Evolutionary conservation across 768 basidiomycete species (phyloP).

Genomic region (Trametes gibbosa): DNA sequence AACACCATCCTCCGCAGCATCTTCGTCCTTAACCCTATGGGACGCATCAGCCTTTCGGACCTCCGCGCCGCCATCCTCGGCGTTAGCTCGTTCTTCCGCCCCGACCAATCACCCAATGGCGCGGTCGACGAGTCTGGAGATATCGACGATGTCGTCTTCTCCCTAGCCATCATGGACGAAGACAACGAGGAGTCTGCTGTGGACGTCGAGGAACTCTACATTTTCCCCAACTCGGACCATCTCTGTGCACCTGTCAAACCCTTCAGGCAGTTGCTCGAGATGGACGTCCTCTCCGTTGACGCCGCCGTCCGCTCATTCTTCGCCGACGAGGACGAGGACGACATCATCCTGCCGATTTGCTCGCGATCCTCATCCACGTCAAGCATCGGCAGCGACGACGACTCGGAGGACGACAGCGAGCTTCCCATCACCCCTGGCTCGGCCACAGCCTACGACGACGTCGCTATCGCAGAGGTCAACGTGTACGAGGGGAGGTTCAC

Average conservation of each 20-base stretch:
- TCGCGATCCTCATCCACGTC: background rate
- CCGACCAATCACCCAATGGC: constrained; percentile 39
- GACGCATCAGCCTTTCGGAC: constrained; percentile 58
- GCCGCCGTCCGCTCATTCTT: constrained; percentile 1
- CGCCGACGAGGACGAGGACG: background rate
- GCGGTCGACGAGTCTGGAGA: background rate
- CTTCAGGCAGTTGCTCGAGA: background rate
- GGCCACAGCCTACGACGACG: background rate
- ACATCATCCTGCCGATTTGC: background rate
- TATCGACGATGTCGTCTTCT: background rate
- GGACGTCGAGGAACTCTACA: background rate
- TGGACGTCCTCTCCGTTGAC: background rate
- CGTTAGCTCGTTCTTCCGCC: constrained; percentile 61
- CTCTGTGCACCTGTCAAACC: background rate
- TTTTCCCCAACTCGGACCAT: background rate
- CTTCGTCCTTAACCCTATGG: constrained; percentile 62
- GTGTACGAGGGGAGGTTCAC: constrained; percentile 5
- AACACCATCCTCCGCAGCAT: constrained; percentile 49
- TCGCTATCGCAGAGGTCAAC: constrained; percentile 1
- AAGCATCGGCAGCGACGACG: background rate
- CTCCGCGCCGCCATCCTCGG: constrained; percentile 54
- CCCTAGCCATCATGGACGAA: background rate
- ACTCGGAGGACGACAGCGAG: background rate
- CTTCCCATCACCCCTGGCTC: background rate
- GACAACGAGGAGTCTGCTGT: background rate